Base-by-base conservation (phyloP, 139 green algal genomes). In the Gonium pectorale region DNA sequence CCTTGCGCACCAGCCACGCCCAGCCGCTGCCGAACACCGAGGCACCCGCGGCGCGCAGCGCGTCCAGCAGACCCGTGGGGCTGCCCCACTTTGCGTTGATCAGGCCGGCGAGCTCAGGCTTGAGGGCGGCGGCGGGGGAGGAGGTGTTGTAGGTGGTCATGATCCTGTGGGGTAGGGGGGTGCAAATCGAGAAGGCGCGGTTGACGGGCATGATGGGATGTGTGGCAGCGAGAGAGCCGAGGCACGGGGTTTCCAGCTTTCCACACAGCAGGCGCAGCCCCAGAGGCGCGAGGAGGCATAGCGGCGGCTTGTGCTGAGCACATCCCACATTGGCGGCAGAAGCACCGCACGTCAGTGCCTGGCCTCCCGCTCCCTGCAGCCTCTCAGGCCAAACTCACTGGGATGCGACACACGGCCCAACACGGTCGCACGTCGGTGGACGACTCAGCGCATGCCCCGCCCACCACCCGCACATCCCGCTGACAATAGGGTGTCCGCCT, bases 61-160 rank as follows among this genome's bases (percentile, higher is more conserved):
- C 67, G 43, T 69, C 69, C n/a, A 66, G 77, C 66, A 86, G 38
- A 35, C 1, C 63, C 19, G 31, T 15, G 31, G 44, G 41, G 77
- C 31, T 75, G 44, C 77, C 77, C 62, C 60, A 84, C 11, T 15
- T 66, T 43, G 77, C 77, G 31, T 29, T 67, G 63, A 84, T 83
- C 29, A 33, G 19, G 59, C 35, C 41, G 29, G 41, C 15, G 1
- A 83, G 75, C 40, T 59, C 41, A n/a, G 75, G 51, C 26, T 3
- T 38, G 11, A 72, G 77, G 35, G 27, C 27, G 27, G 5, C 37
- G 21, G 60, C 33, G 44, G 77, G 77, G 31, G 5, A n/a, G 43
- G 62, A 74, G 24, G 62, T 66, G 62, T 70, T 70, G 74, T 60
- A 81, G 29, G 56, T 70, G 54, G 74, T 81, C 74, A 81, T 81